Percentiles rank a stretch among this genome's conserved stretches.
These are phyloP conservation scores for Pachyrhizus erosus DNA, from an alignment of 306 rosid genomes.

Conservation along the genomic window DNA sequence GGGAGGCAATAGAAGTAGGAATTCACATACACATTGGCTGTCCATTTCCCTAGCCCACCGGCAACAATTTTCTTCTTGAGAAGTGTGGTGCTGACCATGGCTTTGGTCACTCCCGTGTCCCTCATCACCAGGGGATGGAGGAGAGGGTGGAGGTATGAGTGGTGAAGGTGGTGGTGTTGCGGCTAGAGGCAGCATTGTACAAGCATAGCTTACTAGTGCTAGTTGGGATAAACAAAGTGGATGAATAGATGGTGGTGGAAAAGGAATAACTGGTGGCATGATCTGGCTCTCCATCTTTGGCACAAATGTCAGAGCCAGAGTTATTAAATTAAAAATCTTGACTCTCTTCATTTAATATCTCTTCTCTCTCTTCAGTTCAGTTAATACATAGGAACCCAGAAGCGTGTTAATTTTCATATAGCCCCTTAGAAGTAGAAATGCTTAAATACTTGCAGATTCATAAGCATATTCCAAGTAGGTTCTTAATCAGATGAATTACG, in stretches of 20 bases:
- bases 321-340: conserved; percentile 37
- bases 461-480: conserved; percentile 37
- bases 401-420: conserved; percentile 41
- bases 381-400: conserved; percentile 24
- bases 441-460: conserved; percentile 56
- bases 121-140: neutral
- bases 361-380: neutral
- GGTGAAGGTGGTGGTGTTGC: conserved; percentile 39
- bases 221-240: conserved; percentile 77
- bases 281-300: conserved; percentile 50
- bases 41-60: conserved; percentile 75
- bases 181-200: conserved; percentile 54
- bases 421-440: conserved; percentile 12
- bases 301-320: conserved; percentile 45
- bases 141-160: neutral
- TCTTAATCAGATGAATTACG: conserved; percentile 32
- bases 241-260: conserved; percentile 38
- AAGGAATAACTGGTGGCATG: neutral
- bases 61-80: conserved; percentile 70
- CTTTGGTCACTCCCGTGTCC: conserved; percentile 8
- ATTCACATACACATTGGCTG: conserved; percentile 72
- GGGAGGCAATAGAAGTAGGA: conserved; percentile 48
- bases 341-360: conserved; percentile 50
- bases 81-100: conserved; percentile 1
- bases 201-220: conserved; percentile 75